A percentile compares a stretch with the other conserved stretches of the same genome.
Conservation (phyloP, 345 rosid species). For the Ceriops decandra region DNA sequence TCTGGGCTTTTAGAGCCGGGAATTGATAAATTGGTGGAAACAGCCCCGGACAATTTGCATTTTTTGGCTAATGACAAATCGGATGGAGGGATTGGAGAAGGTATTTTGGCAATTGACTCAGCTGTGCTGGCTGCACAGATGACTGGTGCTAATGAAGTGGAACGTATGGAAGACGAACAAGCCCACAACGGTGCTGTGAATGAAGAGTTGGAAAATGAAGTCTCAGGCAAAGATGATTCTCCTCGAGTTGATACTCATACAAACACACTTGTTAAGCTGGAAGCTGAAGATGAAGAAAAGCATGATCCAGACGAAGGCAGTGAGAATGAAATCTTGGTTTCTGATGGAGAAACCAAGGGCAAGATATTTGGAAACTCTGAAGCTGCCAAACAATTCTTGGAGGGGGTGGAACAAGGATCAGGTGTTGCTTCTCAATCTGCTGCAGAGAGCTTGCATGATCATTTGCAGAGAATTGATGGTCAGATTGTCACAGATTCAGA, state of each 20-base stretch:
- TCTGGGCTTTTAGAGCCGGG: slow-evolving; percentile 6
- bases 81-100: slow-evolving; percentile 34
- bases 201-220: slow-evolving; percentile 16
- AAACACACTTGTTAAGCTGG: slow-evolving; percentile 28
- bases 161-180: slow-evolving; percentile 17
- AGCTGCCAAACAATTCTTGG: slow-evolving; percentile 79
- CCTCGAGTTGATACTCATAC: slow-evolving; percentile 15
- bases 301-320: slow-evolving; percentile 29
- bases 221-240: slow-evolving; percentile 9
- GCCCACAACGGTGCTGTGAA: not conserved
- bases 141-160: slow-evolving; percentile 17
- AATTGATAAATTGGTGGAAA: slow-evolving; percentile 20
- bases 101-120: slow-evolving; percentile 18
- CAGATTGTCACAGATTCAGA: slow-evolving; percentile 84
- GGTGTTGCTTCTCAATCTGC: slow-evolving; percentile 53
- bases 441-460: slow-evolving; percentile 51
- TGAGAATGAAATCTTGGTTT: slow-evolving; percentile 41
- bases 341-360: slow-evolving; percentile 63
- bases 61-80: slow-evolving; percentile 16
- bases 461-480: slow-evolving; percentile 62
- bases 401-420: slow-evolving; percentile 62
- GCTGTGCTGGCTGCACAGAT: slow-evolving; percentile 11
- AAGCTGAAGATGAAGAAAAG: slow-evolving; percentile 38
- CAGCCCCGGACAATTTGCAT: slow-evolving; percentile 18
- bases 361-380: slow-evolving; percentile 68